Percentiles rank a stretch among this genome's conserved stretches.
These are phyloP conservation scores for Talaromyces sp. DNA, from an alignment of 2,329 filamentous ascomycete species.

Conservation along the genomic window DNA sequence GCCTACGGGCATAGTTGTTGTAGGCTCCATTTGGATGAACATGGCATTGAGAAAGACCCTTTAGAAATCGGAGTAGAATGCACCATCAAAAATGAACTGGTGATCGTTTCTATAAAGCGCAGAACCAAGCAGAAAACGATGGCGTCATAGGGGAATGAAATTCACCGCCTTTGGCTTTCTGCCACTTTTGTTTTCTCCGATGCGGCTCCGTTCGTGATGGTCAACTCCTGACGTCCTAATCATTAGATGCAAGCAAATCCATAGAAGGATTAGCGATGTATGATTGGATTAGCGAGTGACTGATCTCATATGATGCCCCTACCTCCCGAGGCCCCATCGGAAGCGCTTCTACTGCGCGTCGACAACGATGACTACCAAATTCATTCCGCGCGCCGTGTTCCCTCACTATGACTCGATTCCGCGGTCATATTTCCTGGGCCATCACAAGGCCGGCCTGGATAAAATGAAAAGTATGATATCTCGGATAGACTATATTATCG, in stretches of 20 bases:
- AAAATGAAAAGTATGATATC: conserved; percentile 78
- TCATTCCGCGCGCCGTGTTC: conserved; percentile 70
- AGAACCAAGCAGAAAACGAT: neutral
- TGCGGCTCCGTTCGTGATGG: neutral
- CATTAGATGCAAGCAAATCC: neutral
- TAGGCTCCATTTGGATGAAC: neutral
- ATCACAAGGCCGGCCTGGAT: conserved; percentile 74
- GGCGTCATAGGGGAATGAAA: neutral
- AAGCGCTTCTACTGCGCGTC: neutral
- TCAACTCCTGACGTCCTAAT: neutral
- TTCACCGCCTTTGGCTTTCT: neutral
- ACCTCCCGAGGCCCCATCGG: neutral
- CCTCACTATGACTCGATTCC: conserved; percentile 69
- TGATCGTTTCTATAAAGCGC: too few relatives aligned
- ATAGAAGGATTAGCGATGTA: neutral
- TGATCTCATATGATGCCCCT: conserved; percentile 3
- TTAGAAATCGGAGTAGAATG: neutral
- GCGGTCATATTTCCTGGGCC: conserved; percentile 89
- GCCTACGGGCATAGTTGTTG: neutral
- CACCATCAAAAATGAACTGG: neutral
- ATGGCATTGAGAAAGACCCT: neutral
- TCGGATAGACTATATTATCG: conserved; percentile 80
- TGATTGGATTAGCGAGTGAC: neutral
- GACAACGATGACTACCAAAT: conserved; percentile 35
- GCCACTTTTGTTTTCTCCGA: neutral